phyloP scores from a whole-genome alignment of 306 rosid genomes.

The Castanospermum australe region DNA sequence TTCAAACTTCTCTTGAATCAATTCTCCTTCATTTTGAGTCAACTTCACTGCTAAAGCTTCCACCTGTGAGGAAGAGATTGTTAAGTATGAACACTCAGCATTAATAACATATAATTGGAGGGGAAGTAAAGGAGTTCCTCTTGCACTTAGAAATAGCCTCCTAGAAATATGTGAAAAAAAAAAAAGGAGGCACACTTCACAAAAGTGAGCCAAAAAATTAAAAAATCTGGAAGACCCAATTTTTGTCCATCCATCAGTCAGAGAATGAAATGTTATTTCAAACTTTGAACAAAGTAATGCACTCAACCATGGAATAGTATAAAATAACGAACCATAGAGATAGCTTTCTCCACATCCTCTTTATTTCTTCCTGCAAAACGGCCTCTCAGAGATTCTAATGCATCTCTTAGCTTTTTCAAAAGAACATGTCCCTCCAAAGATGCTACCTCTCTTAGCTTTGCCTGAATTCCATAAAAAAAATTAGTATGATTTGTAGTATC shows the following conservation, averaged over 20 bases:
- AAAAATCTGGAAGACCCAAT: neutral
- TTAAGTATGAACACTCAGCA: constrained; percentile 6
- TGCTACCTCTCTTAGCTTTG: constrained; percentile 84
- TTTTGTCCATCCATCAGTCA: neutral
- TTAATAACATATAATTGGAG: neutral
- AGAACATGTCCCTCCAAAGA: constrained; percentile 98
- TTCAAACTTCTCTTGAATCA: constrained; percentile 99
- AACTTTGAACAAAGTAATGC: constrained; percentile 13
- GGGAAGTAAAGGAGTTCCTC: neutral
- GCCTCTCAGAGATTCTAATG: constrained; percentile 78
- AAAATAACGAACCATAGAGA: constrained; percentile 77
- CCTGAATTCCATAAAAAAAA: constrained; percentile 51
- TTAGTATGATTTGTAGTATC: neutral
- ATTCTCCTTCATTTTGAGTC: constrained; percentile 96
- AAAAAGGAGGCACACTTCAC: neutral
- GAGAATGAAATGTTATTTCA: constrained; percentile 17
- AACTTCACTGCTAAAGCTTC: constrained; percentile 97
- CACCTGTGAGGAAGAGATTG: constrained; percentile 55
- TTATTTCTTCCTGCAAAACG: constrained; percentile 71
- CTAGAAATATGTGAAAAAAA: neutral
- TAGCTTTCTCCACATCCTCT: constrained; percentile 98
- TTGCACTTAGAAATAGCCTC: neutral
- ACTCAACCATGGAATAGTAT: neutral
- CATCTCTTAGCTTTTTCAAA: constrained; percentile 94
- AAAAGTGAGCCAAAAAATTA: neutral